These are phyloP conservation scores for Solanum neorickii DNA, from an alignment of 257 asterid genomes.

Conservation along the genomic window DNA sequence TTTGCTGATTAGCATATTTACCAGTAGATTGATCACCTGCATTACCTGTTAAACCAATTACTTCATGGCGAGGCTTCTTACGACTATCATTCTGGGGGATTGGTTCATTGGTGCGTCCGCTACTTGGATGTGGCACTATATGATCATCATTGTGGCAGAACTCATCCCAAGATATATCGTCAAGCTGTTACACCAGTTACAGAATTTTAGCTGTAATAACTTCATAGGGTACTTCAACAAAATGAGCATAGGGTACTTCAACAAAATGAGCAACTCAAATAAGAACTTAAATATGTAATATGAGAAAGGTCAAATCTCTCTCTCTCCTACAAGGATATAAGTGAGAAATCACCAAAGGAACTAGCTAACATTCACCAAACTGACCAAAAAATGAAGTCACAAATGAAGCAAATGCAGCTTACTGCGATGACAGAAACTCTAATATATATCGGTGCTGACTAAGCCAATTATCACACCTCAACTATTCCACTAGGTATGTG, in stretches of 20 bases:
- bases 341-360: background rate
- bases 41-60: slow-evolving; percentile 14
- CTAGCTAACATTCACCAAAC: background rate
- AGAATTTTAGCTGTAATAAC: slow-evolving; percentile 44
- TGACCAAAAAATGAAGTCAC: background rate
- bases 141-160: slow-evolving; percentile 55
- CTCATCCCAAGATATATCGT: slow-evolving; percentile 69
- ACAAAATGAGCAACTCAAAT: slow-evolving; percentile 13
- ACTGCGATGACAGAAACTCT: background rate
- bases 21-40: slow-evolving; percentile 16
- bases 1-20: slow-evolving; percentile 14
- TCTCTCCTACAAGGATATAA: background rate
- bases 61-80: slow-evolving; percentile 31
- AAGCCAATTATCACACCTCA: background rate
- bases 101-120: slow-evolving; percentile 11
- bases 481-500: background rate
- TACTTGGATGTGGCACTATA: slow-evolving; percentile 55
- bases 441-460: background rate
- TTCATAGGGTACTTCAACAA: slow-evolving; percentile 29
- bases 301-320: background rate
- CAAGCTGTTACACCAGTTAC: slow-evolving; percentile 62
- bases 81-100: slow-evolving; percentile 26
- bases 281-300: background rate
- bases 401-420: background rate
- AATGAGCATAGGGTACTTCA: slow-evolving; percentile 23